Conservation (phyloP, 106 monocot species). For the Acorus gramineus region DNA sequence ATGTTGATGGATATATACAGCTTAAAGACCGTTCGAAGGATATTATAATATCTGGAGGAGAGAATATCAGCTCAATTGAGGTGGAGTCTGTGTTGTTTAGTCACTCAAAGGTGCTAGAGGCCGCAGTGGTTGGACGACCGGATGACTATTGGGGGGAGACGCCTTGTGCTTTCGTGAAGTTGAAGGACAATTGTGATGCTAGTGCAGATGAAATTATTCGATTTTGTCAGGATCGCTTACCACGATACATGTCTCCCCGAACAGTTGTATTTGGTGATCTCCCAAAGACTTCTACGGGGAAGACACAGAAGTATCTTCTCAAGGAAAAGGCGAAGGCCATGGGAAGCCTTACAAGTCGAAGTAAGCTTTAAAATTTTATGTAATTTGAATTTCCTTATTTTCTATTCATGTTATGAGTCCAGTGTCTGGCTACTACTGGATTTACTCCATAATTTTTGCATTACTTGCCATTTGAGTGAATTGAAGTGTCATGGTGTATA, state of each 20-base stretch:
- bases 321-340: slow-evolving; percentile 27
- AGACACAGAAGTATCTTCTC: slow-evolving; percentile 28
- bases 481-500: too few species aligned
- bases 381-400: too few species aligned
- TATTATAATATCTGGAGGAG: slow-evolving; percentile 33
- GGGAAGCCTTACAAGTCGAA: slow-evolving; percentile 5
- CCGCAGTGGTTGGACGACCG: slow-evolving; percentile 27
- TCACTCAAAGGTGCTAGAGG: slow-evolving; percentile 26
- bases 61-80: slow-evolving; percentile 55
- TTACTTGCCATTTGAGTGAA: too few species aligned
- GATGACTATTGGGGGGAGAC: slow-evolving; percentile 35
- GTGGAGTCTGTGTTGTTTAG: slow-evolving; percentile 26
- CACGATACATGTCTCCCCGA: slow-evolving; percentile 28
- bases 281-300: slow-evolving; percentile 36
- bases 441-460: too few species aligned
- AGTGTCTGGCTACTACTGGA: too few species aligned
- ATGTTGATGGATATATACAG: slow-evolving; percentile 36
- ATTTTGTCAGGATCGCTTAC: slow-evolving; percentile 21
- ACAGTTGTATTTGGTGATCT: slow-evolving; percentile 26
- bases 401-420: too few species aligned
- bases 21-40: slow-evolving; percentile 37
- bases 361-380: slow-evolving; percentile 9
- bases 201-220: slow-evolving; percentile 20
- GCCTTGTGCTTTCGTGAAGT: slow-evolving; percentile 30
- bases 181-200: slow-evolving; percentile 12